phyloP scores from a whole-genome alignment of 1,139 yeast species.

The Lodderomyces oxycetoniae region DNA sequence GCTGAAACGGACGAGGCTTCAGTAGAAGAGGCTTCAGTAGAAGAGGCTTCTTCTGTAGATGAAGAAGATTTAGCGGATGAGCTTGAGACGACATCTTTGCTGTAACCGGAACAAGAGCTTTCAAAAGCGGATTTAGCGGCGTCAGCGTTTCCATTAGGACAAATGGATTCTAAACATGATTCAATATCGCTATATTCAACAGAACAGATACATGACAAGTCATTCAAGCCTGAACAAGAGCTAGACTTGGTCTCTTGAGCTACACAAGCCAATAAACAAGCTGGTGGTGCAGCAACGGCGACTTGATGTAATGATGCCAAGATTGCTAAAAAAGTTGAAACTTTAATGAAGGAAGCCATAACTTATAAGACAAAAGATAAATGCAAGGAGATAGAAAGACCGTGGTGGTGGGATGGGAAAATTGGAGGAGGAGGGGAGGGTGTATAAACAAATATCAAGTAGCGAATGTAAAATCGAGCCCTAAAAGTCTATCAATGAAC shows the following conservation, averaged over 20 bases:
- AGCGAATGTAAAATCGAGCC: no score
- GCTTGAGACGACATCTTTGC: constrained; percentile 21
- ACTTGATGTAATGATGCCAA: constrained; percentile 42
- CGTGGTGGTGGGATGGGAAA: no score
- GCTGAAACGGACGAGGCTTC: constrained; percentile 23
- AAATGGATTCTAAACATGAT: constrained; percentile 55
- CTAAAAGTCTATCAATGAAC: no score
- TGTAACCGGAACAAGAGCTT: constrained; percentile 45
- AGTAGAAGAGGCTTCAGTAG: constrained; percentile 23
- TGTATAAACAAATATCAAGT: no score
- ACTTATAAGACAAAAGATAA: no score
- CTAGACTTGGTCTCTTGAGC: constrained; percentile 55
- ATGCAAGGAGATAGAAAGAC: no score
- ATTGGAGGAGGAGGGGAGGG: no score
- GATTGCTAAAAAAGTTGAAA: constrained; percentile 47
- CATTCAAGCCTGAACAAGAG: constrained; percentile 55
- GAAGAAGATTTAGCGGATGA: constrained; percentile 25
- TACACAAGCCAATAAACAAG: constrained; percentile 86
- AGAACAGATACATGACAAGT: constrained; percentile 62
- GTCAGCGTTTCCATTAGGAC: constrained; percentile 59
- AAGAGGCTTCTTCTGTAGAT: constrained; percentile 26
- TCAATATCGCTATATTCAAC: constrained; percentile 47
- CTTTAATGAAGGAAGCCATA: constrained; percentile 19
- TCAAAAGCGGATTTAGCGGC: constrained; percentile 57
- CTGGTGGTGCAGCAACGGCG: constrained; percentile 75